Evolutionary conservation across 2,329 filamentous ascomycete genomes (phyloP), one percentile per base, ranked within the genome.

Genomic region (Gaeumannomyces tritici): DNA sequence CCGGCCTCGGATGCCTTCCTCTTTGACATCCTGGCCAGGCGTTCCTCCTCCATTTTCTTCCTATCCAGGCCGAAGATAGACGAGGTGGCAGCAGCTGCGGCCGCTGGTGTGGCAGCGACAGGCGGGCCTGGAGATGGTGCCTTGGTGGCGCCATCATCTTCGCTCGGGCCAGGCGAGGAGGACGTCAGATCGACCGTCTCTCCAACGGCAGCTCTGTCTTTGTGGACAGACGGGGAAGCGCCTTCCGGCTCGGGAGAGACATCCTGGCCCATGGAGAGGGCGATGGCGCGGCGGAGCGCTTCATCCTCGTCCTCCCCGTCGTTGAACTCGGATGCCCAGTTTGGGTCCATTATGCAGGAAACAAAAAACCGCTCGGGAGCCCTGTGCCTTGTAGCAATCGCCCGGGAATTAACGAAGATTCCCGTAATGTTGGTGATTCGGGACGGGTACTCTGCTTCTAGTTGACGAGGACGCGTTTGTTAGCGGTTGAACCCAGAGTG

Each of bases 31-130:
- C 93, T 83, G 27, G 85, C 87, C 18, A 96, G 80, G 55, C 93
- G 86, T 71, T 96, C 91, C 69, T 87, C 80, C 73, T 97, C 93
- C 91, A 96, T 95, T 61, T 85, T 83, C 73, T 87, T 91, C 47
- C 93, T 84, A 75, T 96, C 83, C 1, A 96, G 74, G 4, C 82
- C 81, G 5, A 82, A 69, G 0, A 85, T 67, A 0, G 79, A 77
- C 33, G 72, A 68, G 15, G 61, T 47, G 60, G 66, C 63, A 12
- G 27, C 61, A 24, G 27, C 61, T 55, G 62, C 59, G 60, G 60
- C 21, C 28, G 62, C 27, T 21, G 31, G 57, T 9, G 62, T 29
- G 21, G 63, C 57, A 26, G 64, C 12, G 51, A 66, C 60, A 54
- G 65, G n/a, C 42, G 63, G 58, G n/a, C 58, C 54, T 26, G 54